Conservation (phyloP, 176 grass and related monocot species). For the barley (Hordeum vulgare) region MorexV3_pseudomolecules_assembly NC_058519.1:643346977-643347476, state of each 20-base stretch:
- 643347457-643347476: neutral
- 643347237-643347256: neutral
- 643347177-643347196: neutral
- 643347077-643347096: neutral
- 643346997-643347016: slow-evolving; percentile 48
- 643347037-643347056: neutral
- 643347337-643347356: slow-evolving; percentile 24
- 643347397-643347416: neutral
- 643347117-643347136: neutral
- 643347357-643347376: slow-evolving; percentile 1
- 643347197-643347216: neutral
- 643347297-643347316: slow-evolving; percentile 66
- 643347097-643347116: neutral
- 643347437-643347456: neutral
- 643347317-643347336: slow-evolving; percentile 47
- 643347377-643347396: slow-evolving; percentile 44
- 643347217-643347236: neutral
- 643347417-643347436: neutral
- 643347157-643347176: neutral
- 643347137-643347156: neutral
- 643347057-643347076: neutral
- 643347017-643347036: slow-evolving; percentile 53
- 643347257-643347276: neutral
- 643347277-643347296: neutral
- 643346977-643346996: slow-evolving; percentile 46